Evolutionary conservation across 768 basidiomycete species (phyloP).

Genomic region (Lentinula boryana): DNA sequence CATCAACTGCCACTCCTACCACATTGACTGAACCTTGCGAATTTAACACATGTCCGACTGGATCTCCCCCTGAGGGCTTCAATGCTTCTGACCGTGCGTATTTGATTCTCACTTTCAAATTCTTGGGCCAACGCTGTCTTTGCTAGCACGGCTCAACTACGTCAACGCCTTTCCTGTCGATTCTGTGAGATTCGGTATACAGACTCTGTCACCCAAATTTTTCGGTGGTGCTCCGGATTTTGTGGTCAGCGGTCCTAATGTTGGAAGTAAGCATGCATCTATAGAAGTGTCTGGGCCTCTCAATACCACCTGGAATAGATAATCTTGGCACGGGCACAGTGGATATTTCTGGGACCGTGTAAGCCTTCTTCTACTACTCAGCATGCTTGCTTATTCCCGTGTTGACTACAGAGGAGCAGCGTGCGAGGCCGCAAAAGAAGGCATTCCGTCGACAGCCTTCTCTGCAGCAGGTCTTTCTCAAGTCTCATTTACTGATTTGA

Average conservation of each 20-base stretch:
- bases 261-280: slow-evolving; percentile 27
- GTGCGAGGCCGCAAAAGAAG: slow-evolving; percentile 40
- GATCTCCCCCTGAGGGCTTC: slow-evolving; percentile 36
- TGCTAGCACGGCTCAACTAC: slow-evolving; percentile 27
- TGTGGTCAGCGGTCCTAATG: slow-evolving; percentile 41
- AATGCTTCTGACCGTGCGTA: slow-evolving; percentile 29
- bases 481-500: slow-evolving; percentile 46
- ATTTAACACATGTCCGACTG: slow-evolving; percentile 33
- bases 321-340: slow-evolving; percentile 15
- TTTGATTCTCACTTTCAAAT: not conserved
- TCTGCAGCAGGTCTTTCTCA: slow-evolving; percentile 31
- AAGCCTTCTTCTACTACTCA: slow-evolving; percentile 9
- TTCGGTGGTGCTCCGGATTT: slow-evolving; percentile 35
- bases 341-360: slow-evolving; percentile 29
- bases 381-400: not conserved
- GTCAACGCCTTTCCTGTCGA: slow-evolving; percentile 33
- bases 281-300: not conserved
- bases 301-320: not conserved
- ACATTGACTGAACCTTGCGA: slow-evolving; percentile 29
- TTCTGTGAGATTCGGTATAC: slow-evolving; percentile 34
- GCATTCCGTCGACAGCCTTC: slow-evolving; percentile 46
- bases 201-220: slow-evolving; percentile 36
- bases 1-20: slow-evolving; percentile 27
- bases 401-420: slow-evolving; percentile 37
- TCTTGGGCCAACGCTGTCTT: not conserved